phyloP scores from a whole-genome alignment of 2,329 filamentous ascomycete genomes.

The Tolypocladium inflatum region DNA sequence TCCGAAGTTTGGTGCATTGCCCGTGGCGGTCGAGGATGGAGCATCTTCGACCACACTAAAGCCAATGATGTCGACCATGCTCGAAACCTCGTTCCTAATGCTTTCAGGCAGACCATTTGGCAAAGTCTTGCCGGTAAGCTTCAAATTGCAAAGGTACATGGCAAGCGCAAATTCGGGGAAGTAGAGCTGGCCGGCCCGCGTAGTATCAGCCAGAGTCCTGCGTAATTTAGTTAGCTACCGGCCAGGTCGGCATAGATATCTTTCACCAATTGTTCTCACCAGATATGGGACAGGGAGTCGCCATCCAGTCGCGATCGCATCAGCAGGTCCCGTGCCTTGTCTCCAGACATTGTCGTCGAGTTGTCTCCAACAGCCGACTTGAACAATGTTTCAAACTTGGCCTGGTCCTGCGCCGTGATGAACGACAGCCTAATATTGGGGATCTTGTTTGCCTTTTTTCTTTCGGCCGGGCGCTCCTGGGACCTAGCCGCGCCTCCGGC shows the following conservation, averaged over 20 bases:
- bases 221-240: conserved; percentile 8
- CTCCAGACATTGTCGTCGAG: conserved; percentile 79
- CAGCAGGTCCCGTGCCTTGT: conserved; percentile 84
- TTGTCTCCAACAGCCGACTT: conserved; percentile 84
- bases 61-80: conserved; percentile 99
- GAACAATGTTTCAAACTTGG: conserved; percentile 96
- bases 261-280: conserved; percentile 40
- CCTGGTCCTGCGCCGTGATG: conserved; percentile 88
- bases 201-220: conserved; percentile 89
- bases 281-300: conserved; percentile 83
- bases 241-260: background rate
- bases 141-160: conserved; percentile 97
- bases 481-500: conserved; percentile 35
- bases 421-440: conserved; percentile 92
- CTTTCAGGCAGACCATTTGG: conserved; percentile 69
- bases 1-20: conserved; percentile 63
- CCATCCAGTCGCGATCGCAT: conserved; percentile 82
- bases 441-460: conserved; percentile 62
- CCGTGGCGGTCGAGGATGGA: conserved; percentile 37
- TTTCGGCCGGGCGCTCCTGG: conserved; percentile 36
- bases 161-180: conserved; percentile 96
- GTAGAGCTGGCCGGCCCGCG: conserved; percentile 87
- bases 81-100: conserved; percentile 93
- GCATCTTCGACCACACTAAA: conserved; percentile 78
- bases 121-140: conserved; percentile 75